phyloP scores from a whole-genome alignment of 2,329 filamentous ascomycete genomes.

The Chaetothyriales sp. region DNA sequence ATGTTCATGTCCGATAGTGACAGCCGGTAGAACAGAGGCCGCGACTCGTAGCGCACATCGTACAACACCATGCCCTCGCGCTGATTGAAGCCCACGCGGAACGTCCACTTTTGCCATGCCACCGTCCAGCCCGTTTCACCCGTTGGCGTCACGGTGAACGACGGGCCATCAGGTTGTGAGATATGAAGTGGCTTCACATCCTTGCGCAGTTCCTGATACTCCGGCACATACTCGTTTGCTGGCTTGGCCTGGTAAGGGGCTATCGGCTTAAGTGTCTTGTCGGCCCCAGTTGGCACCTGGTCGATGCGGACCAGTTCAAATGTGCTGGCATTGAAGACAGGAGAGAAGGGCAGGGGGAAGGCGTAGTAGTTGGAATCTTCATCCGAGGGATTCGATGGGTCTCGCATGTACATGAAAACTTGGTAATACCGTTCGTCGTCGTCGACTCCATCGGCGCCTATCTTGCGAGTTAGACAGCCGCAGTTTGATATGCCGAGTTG shows the following conservation, averaged over 20 bases:
- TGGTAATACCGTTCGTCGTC: conserved; percentile 42
- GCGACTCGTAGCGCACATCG: conserved; percentile 47
- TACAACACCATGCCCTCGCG: conserved; percentile 54
- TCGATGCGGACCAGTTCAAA: conserved; percentile 56
- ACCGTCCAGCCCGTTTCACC: conserved; percentile 40
- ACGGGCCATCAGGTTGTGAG: conserved; percentile 49
- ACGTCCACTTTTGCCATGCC: conserved; percentile 52
- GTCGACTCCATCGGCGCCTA: conserved; percentile 38
- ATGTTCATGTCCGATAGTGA: conserved; percentile 53
- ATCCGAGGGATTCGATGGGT: conserved; percentile 43
- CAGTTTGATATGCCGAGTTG: not conserved
- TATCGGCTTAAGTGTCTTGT: conserved; percentile 34
- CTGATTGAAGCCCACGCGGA: conserved; percentile 47
- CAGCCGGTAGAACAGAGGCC: conserved; percentile 52
- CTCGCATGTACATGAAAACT: conserved; percentile 52
- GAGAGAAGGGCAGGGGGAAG: conserved; percentile 50
- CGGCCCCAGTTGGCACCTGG: conserved; percentile 50
- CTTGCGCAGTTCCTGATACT: conserved; percentile 44
- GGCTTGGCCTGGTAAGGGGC: conserved; percentile 20
- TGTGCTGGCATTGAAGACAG: conserved; percentile 47
- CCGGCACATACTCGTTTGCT: conserved; percentile 51
- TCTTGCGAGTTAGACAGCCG: not conserved
- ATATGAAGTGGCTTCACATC: conserved; percentile 51
- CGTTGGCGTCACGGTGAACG: conserved; percentile 39
- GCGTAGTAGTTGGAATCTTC: conserved; percentile 56